A percentile compares a stretch with the other conserved stretches of the same genome.
These are phyloP conservation scores for Phaeodactylum tricornutum DNA, from an alignment of 108 stramenopile genomes.

Conservation along the genomic window DNA sequence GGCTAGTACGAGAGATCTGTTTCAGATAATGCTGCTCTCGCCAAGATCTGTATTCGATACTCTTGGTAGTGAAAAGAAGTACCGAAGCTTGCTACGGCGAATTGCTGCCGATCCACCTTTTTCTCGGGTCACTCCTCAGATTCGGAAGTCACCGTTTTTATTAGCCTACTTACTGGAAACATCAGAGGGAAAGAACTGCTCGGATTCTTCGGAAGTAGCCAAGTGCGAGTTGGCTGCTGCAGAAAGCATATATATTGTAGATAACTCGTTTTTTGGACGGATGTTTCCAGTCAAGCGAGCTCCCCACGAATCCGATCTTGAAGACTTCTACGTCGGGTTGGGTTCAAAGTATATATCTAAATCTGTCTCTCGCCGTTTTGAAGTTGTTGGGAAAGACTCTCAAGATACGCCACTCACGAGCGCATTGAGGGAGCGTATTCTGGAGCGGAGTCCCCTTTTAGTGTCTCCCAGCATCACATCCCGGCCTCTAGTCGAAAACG, in stretches of 20 bases:
- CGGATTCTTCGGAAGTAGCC: constrained; percentile 16
- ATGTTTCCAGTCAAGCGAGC: constrained; percentile 39
- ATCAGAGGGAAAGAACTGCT: constrained; percentile 7
- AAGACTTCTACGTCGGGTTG: constrained; percentile 52
- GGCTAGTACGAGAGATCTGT: constrained; percentile 36
- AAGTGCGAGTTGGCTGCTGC: constrained; percentile 48
- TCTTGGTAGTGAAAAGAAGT: constrained; percentile 34
- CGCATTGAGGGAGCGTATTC: constrained; percentile 36
- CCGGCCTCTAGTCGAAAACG: constrained; percentile 46
- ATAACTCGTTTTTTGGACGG: constrained; percentile 62
- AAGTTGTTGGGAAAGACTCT: constrained; percentile 28
- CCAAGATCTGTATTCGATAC: constrained; percentile 44
- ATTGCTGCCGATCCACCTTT: constrained; percentile 68
- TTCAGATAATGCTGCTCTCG: constrained; percentile 17
- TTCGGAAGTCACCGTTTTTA: constrained; percentile 45
- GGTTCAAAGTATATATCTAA: constrained; percentile 62
- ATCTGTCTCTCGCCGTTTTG: constrained; percentile 46
- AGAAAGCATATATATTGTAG: constrained; percentile 62
- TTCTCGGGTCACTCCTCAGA: constrained; percentile 32
- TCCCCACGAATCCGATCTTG: constrained; percentile 58
- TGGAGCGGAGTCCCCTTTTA: constrained; percentile 56
- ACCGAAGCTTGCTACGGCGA: constrained; percentile 47
- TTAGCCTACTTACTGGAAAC: constrained; percentile 45
- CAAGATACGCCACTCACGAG: constrained; percentile 26
- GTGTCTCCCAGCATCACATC: constrained; percentile 59